phyloP scores from a whole-genome alignment of 345 rosid genomes.

The Garcia nutans region DNA sequence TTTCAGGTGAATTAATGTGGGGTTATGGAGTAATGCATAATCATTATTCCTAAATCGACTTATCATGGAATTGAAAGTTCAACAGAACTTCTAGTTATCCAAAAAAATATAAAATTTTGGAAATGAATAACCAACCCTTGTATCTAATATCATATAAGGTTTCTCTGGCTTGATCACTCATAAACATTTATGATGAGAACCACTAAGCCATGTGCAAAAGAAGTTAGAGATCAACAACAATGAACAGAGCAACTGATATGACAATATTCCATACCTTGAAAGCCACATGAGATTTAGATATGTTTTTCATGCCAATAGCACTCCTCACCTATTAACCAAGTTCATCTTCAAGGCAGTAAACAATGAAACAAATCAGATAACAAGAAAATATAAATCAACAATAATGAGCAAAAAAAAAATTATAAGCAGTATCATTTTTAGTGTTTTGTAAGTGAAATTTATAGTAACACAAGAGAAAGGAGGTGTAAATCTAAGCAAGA shows the following conservation, averaged over 20 bases:
- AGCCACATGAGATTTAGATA: constrained; percentile 33
- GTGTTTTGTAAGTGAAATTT: background rate
- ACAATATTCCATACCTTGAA: constrained; percentile 27
- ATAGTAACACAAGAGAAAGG: background rate
- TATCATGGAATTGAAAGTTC: too few species aligned
- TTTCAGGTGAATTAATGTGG: too few species aligned
- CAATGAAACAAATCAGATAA: constrained; percentile 10
- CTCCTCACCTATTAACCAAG: constrained; percentile 37
- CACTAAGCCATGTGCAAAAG: background rate
- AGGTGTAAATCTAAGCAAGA: background rate
- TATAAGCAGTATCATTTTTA: background rate
- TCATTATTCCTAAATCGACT: too few species aligned
- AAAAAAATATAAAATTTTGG: too few species aligned
- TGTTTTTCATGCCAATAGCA: constrained; percentile 36
- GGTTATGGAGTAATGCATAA: too few species aligned
- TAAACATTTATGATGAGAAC: background rate
- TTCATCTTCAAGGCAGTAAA: constrained; percentile 27
- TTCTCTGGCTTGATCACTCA: too few species aligned
- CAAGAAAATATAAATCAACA: background rate
- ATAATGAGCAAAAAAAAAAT: background rate
- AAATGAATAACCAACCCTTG: too few species aligned
- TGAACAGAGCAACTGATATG: background rate
- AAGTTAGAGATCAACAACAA: background rate
- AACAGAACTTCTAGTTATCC: too few species aligned
- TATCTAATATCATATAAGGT: too few species aligned